These are phyloP conservation scores for Neofusicoccum umdonicola DNA, from an alignment of 2,329 filamentous ascomycete species.

Conservation along the genomic window DNA sequence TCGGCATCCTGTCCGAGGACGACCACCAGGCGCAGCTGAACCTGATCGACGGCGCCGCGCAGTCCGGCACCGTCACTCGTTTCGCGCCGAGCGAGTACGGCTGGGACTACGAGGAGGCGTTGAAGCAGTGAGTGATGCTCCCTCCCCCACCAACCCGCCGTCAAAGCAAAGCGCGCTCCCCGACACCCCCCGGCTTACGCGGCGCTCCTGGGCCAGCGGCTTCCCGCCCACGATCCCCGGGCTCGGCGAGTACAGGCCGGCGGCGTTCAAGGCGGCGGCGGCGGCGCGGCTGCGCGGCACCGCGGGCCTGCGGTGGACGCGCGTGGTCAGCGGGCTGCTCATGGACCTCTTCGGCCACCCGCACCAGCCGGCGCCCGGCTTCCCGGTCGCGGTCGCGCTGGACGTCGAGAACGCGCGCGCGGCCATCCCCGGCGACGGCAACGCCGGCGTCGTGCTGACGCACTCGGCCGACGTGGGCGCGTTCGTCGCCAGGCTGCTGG, in stretches of 20 bases:
- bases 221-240: not conserved
- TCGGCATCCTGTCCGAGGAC: conserved; percentile 14
- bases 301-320: not conserved
- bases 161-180: no score
- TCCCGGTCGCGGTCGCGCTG: not conserved
- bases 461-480: conserved; percentile 7
- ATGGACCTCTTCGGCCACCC: conserved; percentile 11
- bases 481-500: not conserved
- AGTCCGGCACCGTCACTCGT: conserved; percentile 54
- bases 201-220: not conserved
- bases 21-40: conserved; percentile 7
- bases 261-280: not conserved
- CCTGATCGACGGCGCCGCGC: conserved; percentile 44
- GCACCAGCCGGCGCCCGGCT: not conserved
- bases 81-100: conserved; percentile 69
- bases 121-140: not conserved
- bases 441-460: not conserved
- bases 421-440: conserved; percentile 5
- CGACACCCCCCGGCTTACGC: no score
- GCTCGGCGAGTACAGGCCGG: not conserved
- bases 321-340: not conserved
- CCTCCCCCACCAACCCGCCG: no score
- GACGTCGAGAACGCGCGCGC: conserved; percentile 12
- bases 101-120: conserved; percentile 4
- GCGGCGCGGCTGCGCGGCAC: not conserved